Evolutionary conservation across 768 basidiomycete genomes (phyloP).

Genomic region (Pulveroboletus ravenelii): DNA sequence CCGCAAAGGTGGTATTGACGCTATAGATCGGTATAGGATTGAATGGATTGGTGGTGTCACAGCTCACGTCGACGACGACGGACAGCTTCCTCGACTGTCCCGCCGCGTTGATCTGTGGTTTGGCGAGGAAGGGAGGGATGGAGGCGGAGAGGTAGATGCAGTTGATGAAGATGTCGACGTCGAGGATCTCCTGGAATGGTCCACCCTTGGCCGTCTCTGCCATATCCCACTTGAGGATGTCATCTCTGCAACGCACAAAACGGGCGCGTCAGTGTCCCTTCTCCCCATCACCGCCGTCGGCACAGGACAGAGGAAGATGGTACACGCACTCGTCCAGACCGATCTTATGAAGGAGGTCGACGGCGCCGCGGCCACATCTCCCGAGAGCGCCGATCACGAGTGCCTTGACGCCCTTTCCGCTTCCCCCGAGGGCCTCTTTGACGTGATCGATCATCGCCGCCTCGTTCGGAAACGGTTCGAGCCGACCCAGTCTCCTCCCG

Average conservation of each 20-base stretch:
- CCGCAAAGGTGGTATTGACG: slow-evolving; percentile 89
- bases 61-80: slow-evolving; percentile 95
- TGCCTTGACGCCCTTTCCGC: slow-evolving; percentile 71
- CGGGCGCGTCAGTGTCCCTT: background rate
- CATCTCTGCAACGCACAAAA: slow-evolving; percentile 48
- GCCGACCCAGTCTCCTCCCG: slow-evolving; percentile 54
- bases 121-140: slow-evolving; percentile 80
- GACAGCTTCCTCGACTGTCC: slow-evolving; percentile 64
- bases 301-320: too few relatives aligned
- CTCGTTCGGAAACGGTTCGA: slow-evolving; percentile 85
- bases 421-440: slow-evolving; percentile 57
- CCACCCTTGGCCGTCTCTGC: slow-evolving; percentile 96
- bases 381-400: slow-evolving; percentile 96
- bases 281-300: too few relatives aligned
- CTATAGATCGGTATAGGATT: slow-evolving; percentile 96
- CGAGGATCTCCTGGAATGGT: slow-evolving; percentile 91
- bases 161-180: slow-evolving; percentile 97
- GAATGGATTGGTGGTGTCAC: slow-evolving; percentile 98
- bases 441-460: slow-evolving; percentile 75
- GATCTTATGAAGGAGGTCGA: slow-evolving; percentile 92
- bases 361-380: slow-evolving; percentile 90
- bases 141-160: slow-evolving; percentile 93
- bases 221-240: slow-evolving; percentile 98
- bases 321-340: slow-evolving; percentile 77
- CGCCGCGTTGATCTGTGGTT: slow-evolving; percentile 64